A percentile compares a stretch with the other conserved stretches of the same genome.
Evolutionary conservation across 805 yeast genomes (phyloP).

Genomic region (Starmera pachycereana): DNA sequence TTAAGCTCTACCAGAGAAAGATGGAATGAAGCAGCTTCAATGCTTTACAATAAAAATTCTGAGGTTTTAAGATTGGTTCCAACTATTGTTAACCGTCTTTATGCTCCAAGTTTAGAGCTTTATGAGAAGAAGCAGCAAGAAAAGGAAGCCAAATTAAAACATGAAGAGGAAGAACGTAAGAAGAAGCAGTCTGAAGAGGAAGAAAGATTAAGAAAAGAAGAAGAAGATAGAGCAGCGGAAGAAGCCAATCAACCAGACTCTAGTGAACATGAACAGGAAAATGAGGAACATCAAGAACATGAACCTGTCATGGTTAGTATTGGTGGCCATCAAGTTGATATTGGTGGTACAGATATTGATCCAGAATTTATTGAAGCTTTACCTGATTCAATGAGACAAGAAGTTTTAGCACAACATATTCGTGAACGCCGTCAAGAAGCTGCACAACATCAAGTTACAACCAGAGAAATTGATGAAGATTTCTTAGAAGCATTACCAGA

Average conservation of each 20-base stretch:
- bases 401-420: conserved; percentile 78
- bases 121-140: conserved; percentile 21
- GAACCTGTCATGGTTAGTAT: conserved; percentile 62
- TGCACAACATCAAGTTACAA: conserved; percentile 28
- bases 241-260: conserved; percentile 15
- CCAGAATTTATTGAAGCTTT: conserved; percentile 83
- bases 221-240: conserved; percentile 16
- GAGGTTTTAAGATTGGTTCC: conserved; percentile 28
- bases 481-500: conserved; percentile 77
- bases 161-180: conserved; percentile 18
- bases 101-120: conserved; percentile 35
- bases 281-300: conserved; percentile 5
- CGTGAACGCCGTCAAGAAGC: conserved; percentile 63
- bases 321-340: conserved; percentile 72
- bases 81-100: conserved; percentile 35
- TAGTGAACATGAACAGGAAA: conserved; percentile 8
- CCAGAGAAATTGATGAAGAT: conserved; percentile 67
- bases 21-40: conserved; percentile 51
- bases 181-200: conserved; percentile 22
- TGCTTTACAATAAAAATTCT: conserved; percentile 36
- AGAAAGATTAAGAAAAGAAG: conserved; percentile 15
- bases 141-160: conserved; percentile 14
- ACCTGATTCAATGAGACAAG: conserved; percentile 90
- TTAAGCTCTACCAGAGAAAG: conserved; percentile 45
- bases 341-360: conserved; percentile 84